Percentiles rank a stretch among this genome's conserved stretches.
These are phyloP conservation scores for Cryphonectria radicalis DNA, from an alignment of 2,329 filamentous ascomycete genomes.

Conservation along the genomic window DNA sequence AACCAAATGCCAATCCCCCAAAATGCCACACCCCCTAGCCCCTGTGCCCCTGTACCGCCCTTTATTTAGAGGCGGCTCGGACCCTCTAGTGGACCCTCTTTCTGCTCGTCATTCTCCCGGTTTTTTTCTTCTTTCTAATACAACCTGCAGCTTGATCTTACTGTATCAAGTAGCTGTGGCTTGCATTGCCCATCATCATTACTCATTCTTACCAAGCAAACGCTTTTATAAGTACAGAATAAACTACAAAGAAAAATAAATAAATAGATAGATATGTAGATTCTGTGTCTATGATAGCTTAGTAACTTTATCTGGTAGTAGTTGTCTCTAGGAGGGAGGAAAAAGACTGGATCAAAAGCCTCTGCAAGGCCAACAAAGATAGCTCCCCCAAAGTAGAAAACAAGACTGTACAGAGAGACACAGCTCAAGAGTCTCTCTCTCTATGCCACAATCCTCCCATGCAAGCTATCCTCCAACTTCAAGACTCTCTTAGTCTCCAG, in stretches of 20 bases:
- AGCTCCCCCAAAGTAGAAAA: background rate
- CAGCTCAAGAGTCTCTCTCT: background rate
- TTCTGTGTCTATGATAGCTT: background rate
- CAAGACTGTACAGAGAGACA: background rate
- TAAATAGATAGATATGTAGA: background rate
- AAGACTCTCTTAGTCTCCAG: constrained; percentile 61
- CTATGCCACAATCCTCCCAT: constrained; percentile 44
- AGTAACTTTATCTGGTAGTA: background rate
- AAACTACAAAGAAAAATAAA: background rate
- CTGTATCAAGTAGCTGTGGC: background rate
- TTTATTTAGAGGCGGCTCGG: constrained; percentile 3
- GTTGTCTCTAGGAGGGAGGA: background rate
- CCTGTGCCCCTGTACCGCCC: background rate
- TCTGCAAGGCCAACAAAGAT: background rate
- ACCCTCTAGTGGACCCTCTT: background rate
- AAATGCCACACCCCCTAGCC: background rate
- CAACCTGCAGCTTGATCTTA: background rate
- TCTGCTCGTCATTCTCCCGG: background rate
- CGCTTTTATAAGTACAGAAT: background rate
- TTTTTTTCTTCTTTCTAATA: background rate
- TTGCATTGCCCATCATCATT: background rate
- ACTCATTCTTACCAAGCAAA: background rate
- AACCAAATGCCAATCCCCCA: background rate
- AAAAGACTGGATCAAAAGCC: background rate
- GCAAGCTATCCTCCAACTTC: constrained; percentile 15